These are phyloP conservation scores for Aspergillus udagawae DNA, from an alignment of 2,329 filamentous ascomycete species.

Conservation along the genomic window DNA sequence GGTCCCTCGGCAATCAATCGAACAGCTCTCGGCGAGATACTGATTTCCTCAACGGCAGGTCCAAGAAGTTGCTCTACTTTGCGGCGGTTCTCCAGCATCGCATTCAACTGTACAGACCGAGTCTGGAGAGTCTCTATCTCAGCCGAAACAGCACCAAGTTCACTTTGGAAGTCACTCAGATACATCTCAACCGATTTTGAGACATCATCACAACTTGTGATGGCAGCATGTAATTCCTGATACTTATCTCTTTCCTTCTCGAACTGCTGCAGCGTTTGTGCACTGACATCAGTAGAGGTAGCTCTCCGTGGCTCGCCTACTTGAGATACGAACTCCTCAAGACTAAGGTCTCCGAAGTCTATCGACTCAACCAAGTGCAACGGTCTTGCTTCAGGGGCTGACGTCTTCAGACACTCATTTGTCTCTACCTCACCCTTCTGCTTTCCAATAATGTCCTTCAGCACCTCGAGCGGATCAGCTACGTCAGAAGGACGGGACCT, in stretches of 20 bases:
- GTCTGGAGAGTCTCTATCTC: conserved; percentile 93
- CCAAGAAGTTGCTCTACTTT: conserved; percentile 83
- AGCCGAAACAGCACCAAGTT: conserved; percentile 84
- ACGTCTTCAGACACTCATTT: conserved; percentile 10
- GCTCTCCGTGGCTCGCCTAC: conserved; percentile 27
- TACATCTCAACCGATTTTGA: conserved; percentile 90
- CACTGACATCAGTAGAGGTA: conserved; percentile 36
- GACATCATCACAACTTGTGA: conserved; percentile 85
- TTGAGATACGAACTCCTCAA: conserved; percentile 63
- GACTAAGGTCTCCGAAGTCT: conserved; percentile 72
- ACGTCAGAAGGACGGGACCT: conserved; percentile 52
- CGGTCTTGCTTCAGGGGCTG: conserved; percentile 26
- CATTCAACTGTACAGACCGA: conserved; percentile 76
- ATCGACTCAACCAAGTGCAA: conserved; percentile 58
- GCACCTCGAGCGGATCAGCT: conserved; percentile 66
- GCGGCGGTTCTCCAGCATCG: conserved; percentile 81
- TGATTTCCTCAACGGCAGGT: conserved; percentile 87
- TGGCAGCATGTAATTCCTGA: conserved; percentile 85
- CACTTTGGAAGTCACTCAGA: conserved; percentile 86
- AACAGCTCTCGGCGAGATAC: conserved; percentile 78
- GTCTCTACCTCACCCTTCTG: conserved; percentile 13
- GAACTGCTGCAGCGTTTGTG: conserved; percentile 68
- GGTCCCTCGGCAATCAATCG: conserved; percentile 80
- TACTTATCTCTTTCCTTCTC: conserved; percentile 80
- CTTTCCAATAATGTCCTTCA: conserved; percentile 58